These are phyloP conservation scores for Cytospora schulzeri DNA, from an alignment of 2,329 filamentous ascomycete genomes.

Conservation along the genomic window DNA sequence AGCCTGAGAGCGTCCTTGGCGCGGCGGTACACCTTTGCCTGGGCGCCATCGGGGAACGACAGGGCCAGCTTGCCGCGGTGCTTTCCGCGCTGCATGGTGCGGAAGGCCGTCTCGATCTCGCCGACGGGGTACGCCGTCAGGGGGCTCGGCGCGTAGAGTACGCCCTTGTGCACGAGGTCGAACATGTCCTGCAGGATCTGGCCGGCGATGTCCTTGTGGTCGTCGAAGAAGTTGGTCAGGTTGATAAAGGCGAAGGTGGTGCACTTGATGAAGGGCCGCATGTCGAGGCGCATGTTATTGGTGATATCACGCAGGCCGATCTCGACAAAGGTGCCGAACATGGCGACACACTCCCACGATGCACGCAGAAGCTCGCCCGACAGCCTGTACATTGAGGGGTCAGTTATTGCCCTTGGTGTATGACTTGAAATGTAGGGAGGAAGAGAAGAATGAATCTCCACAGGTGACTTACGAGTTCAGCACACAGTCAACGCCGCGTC, in stretches of 20 bases:
- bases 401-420: no score
- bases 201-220: neutral
- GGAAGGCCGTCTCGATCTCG: slow-evolving; percentile 41
- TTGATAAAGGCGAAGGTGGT: slow-evolving; percentile 37
- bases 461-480: slow-evolving; percentile 32
- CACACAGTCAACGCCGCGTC: slow-evolving; percentile 37
- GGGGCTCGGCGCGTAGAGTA: slow-evolving; percentile 16
- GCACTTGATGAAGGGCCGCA: slow-evolving; percentile 31
- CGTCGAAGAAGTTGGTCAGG: slow-evolving; percentile 34
- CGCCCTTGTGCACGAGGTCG: slow-evolving; percentile 3
- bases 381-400: slow-evolving; percentile 16
- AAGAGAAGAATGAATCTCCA: no score
- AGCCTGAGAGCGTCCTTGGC: slow-evolving; percentile 16
- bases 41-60: slow-evolving; percentile 32
- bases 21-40: neutral
- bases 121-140: slow-evolving; percentile 27
- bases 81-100: slow-evolving; percentile 36
- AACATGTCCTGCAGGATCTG: slow-evolving; percentile 5
- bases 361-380: slow-evolving; percentile 35
- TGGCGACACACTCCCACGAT: slow-evolving; percentile 29
- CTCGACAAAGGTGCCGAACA: slow-evolving; percentile 27
- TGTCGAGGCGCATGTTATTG: slow-evolving; percentile 40
- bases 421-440: no score
- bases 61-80: slow-evolving; percentile 37
- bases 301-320: slow-evolving; percentile 29